Base-by-base conservation (phyloP, 345 rosid species). In the Erodium maritimum region DNA sequence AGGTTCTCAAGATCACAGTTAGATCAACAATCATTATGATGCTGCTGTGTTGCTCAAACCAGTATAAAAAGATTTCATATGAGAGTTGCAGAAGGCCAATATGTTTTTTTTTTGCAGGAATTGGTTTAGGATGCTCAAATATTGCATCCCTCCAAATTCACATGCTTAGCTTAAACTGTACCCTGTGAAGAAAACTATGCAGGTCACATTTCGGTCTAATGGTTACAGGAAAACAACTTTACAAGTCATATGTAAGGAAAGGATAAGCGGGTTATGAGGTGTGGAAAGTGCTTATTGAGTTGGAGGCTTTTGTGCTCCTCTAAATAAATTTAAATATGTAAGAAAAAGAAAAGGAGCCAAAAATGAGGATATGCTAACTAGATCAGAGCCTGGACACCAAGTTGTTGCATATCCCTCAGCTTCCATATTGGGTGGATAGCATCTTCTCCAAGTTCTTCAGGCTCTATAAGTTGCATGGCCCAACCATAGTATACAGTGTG, bases 381-480 rank as follows among this genome's bases (percentile, higher is more conserved):
- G 66, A 94, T 90, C 55, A 94, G 95, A 59, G 96, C 71, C 67
- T 75, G 90, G 51, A 86, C 61, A 59, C 96, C 97, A 21, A 79
- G 68, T 63, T 76, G 90, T 22, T 73, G 82, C 79, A 87, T 80
- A 23, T 87, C 96, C 67, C 88, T 78, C 20, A 90, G 77, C 86
- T 75, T 83, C 99, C 99, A 90, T 56, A 94, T 79, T 1, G 99
- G 97, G 63, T 83, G 81, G 29, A 85, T 55, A 24, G 91, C 88
- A 42, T 79, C 97, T 69, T 77, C 95, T 19, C 90, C 96, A 17
- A 88, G 77, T 69, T 91, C 98, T 76, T 82, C 82, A 9, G 84
- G 74, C 19, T 87, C 90, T 63, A 90, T 82, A 78, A 85, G 97
- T 69, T 85, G 84, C 97, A 90, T 94, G 2, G 99, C 99, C 97